Percentiles rank a stretch among this genome's conserved stretches.
These are phyloP conservation scores for Aureobasidium sp. DNA, from an alignment of 2,329 filamentous ascomycete genomes.

Conservation along the genomic window DNA sequence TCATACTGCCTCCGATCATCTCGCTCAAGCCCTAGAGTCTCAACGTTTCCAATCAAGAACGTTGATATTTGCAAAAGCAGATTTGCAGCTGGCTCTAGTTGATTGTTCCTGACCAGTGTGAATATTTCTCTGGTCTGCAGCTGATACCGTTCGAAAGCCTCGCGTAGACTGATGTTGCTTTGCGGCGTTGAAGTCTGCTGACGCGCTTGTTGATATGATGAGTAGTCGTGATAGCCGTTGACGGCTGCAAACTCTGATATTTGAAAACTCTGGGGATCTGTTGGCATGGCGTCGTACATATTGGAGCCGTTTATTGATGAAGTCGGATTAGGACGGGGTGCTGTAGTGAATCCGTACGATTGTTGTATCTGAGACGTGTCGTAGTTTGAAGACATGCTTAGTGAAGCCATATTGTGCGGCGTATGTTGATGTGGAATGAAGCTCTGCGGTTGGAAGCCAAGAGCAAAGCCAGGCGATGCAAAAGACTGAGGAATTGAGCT, in stretches of 20 bases:
- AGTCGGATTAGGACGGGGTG: not conserved
- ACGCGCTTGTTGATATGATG: conserved; percentile 33
- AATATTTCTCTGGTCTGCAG: conserved; percentile 57
- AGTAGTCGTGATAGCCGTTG: not conserved
- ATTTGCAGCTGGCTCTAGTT: conserved; percentile 52
- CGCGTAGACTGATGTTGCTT: conserved; percentile 42
- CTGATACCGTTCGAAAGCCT: conserved; percentile 60
- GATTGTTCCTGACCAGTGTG: conserved; percentile 58
- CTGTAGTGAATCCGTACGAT: not conserved
- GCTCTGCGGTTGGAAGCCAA: not conserved
- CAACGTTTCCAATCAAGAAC: conserved; percentile 60
- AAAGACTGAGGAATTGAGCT: not conserved
- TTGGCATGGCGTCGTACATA: not conserved
- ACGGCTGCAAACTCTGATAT: not conserved
- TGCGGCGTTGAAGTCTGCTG: conserved; percentile 29
- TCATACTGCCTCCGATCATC: conserved; percentile 71
- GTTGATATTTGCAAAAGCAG: conserved; percentile 57
- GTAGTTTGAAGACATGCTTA: not conserved
- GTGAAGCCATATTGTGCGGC: not conserved
- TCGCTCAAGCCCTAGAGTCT: conserved; percentile 63
- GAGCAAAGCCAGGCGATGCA: not conserved
- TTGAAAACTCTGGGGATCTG: not conserved
- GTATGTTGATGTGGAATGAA: not conserved
- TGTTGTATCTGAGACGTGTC: not conserved
- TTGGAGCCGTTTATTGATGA: not conserved